These are phyloP conservation scores for Cryptococcus sp. DNA, from an alignment of 1,284 basidiomycete genomes.

Conservation along the genomic window DNA sequence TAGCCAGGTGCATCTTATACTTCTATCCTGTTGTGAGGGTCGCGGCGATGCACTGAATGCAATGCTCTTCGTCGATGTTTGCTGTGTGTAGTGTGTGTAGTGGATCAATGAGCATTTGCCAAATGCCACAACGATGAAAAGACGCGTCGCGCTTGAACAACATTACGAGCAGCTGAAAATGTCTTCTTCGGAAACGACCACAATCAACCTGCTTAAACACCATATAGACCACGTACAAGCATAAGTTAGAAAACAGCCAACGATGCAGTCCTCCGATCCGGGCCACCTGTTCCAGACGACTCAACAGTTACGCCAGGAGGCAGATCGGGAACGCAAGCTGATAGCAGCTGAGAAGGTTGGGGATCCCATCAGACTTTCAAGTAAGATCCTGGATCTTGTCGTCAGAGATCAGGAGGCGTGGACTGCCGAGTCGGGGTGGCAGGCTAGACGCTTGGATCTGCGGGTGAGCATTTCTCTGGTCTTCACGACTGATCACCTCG, in stretches of 20 bases:
- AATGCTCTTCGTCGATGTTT: no score
- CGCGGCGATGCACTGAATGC: no score
- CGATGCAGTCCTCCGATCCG: conserved; percentile 56
- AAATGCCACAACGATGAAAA: no score
- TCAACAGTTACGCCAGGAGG: conserved; percentile 68
- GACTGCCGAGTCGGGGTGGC: conserved; percentile 81
- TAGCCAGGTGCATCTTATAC: no score
- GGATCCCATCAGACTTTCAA: conserved; percentile 70
- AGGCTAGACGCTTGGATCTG: conserved; percentile 70
- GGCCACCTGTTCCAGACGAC: conserved; percentile 67
- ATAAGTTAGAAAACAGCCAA: not conserved
- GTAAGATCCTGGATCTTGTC: conserved; percentile 71
- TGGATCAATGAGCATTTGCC: no score
- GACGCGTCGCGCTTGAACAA: no score
- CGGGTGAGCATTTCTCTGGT: conserved; percentile 58
- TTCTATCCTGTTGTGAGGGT: no score
- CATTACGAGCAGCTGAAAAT: no score
- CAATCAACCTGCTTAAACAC: no score
- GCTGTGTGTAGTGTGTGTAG: no score
- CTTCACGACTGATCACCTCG: not conserved
- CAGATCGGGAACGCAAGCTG: conserved; percentile 71
- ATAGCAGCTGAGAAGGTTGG: conserved; percentile 70
- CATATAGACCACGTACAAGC: not conserved
- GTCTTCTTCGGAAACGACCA: no score
- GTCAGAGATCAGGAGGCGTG: conserved; percentile 69